Evolutionary conservation across 2,329 filamentous ascomycete genomes (phyloP), one percentile per base, ranked within the genome.

Genomic region (Phaeosphaeriaceae sp.): DNA sequence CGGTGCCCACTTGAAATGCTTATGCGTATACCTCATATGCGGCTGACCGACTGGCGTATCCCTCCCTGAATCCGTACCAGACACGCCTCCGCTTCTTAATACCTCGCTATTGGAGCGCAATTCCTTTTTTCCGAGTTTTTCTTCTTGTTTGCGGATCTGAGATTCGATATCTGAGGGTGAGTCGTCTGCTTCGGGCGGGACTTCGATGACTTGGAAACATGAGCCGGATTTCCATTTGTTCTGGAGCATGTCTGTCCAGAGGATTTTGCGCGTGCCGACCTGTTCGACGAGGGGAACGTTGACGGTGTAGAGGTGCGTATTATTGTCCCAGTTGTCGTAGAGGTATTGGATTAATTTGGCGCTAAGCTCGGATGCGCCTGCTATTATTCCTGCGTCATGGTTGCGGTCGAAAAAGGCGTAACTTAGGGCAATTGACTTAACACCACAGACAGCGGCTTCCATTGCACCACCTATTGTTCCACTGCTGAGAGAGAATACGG

Each of bases 1-100:
- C 2, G 93, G 94, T 39, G 89, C 86, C 94, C 94, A 97, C 75
- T 93, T 95, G 80, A 97, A 97, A 74, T 95, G 89, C 71, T 89
- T 90, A 73, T 96, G 90, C 47, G 79, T 82, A 70, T 91, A 87
- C 23, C 81, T 76, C 33, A 75, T 66, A 42, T 76, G 71, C 9
- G 66, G 65, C 26, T 57, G 60, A 0, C 52, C 55, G 2, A 50
- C 54, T 9, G 69, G 68, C 15, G 70, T 72, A 6, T 68, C 67
- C 3, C 47, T 48, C 32, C 61, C 48, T 3, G 48, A 50, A 67
- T 62, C 64, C 18, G 58, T 49, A 23, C 47, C 44, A 38, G n/a
- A n/a, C n/a, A n/a, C n/a, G n/a, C n/a, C n/a, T n/a, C n/a, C n/a
- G n/a, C n/a, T 64, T 64, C 40, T 64, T 42, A 20, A 17, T 7